A percentile compares a stretch with the other conserved stretches of the same genome.
Conservation (phyloP, 139 green algal species). For the Volvox africanus region DNA sequence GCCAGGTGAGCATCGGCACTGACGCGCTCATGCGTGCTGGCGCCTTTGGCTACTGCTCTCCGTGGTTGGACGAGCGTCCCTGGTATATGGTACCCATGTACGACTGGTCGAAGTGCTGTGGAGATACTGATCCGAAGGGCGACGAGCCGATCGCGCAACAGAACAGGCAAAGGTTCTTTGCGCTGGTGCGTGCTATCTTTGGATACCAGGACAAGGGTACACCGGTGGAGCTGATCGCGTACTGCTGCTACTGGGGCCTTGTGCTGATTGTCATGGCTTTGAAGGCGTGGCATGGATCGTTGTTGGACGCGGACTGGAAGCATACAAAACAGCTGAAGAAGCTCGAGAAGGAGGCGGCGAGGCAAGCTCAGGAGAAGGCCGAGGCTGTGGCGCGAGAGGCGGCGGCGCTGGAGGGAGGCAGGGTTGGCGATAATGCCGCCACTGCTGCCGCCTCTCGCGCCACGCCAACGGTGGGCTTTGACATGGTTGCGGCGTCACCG, state of each 20-base stretch:
- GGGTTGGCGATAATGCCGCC: neutral
- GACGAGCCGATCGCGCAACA: constrained; percentile 11
- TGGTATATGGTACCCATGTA: constrained; percentile 59
- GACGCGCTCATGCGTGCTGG: constrained; percentile 38
- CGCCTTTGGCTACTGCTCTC: constrained; percentile 35
- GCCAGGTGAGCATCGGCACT: constrained; percentile 50
- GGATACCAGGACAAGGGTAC: constrained; percentile 56
- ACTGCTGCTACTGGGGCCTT: constrained; percentile 64
- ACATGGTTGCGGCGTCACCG: too few relatives aligned
- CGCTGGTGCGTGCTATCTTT: constrained; percentile 54
- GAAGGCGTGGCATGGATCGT: constrained; percentile 54
- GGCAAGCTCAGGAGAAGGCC: neutral
- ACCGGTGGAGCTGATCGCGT: constrained; percentile 57
- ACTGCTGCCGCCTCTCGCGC: too few relatives aligned
- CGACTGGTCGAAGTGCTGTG: constrained; percentile 58
- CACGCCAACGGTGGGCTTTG: too few relatives aligned
- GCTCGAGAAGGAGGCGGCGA: constrained; percentile 27
- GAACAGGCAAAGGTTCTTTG: constrained; percentile 57
- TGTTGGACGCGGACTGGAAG: constrained; percentile 72
- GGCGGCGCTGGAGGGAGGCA: neutral
- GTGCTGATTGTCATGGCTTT: constrained; percentile 29
- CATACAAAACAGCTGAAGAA: constrained; percentile 36
- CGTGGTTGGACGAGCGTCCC: constrained; percentile 53
- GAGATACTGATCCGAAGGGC: constrained; percentile 48
- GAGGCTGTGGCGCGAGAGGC: neutral